These are phyloP conservation scores for Podila clonocystis DNA, from an alignment of 192 early-diverging fungal genomes.

Conservation along the genomic window DNA sequence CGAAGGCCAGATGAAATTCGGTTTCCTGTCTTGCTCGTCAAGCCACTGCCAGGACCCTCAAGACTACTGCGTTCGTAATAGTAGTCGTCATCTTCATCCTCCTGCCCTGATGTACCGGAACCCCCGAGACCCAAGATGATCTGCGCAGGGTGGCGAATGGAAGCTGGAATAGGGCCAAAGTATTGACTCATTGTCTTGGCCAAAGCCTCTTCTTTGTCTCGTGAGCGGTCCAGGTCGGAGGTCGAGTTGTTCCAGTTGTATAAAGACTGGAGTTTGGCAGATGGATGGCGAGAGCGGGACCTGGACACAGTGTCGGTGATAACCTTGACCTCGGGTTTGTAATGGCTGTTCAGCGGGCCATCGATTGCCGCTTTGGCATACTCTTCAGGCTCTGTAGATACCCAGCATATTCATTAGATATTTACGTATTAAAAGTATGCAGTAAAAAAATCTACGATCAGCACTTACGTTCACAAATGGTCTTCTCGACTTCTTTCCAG, in stretches of 20 bases:
- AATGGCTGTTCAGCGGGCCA: slow-evolving; percentile 17
- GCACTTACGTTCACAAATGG: slow-evolving; percentile 58
- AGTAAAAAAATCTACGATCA: background rate
- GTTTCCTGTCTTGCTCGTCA: background rate
- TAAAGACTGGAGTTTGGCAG: slow-evolving; percentile 17
- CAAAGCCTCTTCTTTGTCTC: slow-evolving; percentile 42
- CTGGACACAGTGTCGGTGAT: slow-evolving; percentile 27
- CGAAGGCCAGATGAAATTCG: background rate
- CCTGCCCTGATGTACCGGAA: background rate
- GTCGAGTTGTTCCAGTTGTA: slow-evolving; percentile 54
- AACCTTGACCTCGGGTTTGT: slow-evolving; percentile 19
- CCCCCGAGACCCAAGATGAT: slow-evolving; percentile 32
- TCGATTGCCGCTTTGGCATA: slow-evolving; percentile 32
- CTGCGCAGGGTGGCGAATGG: slow-evolving; percentile 21
- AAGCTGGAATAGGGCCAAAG: slow-evolving; percentile 40
- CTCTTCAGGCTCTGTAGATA: slow-evolving; percentile 17
- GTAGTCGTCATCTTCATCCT: slow-evolving; percentile 10
- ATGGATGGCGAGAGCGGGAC: slow-evolving; percentile 28
- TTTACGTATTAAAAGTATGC: background rate
- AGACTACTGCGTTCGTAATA: background rate
- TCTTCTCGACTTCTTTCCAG: slow-evolving; percentile 55
- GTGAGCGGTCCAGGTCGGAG: slow-evolving; percentile 31
- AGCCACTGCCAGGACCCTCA: background rate
- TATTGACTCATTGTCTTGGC: slow-evolving; percentile 45
- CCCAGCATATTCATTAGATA: background rate